phyloP scores from a whole-genome alignment of 805 yeast species.

The Candida pseudoglaebosa region DNA sequence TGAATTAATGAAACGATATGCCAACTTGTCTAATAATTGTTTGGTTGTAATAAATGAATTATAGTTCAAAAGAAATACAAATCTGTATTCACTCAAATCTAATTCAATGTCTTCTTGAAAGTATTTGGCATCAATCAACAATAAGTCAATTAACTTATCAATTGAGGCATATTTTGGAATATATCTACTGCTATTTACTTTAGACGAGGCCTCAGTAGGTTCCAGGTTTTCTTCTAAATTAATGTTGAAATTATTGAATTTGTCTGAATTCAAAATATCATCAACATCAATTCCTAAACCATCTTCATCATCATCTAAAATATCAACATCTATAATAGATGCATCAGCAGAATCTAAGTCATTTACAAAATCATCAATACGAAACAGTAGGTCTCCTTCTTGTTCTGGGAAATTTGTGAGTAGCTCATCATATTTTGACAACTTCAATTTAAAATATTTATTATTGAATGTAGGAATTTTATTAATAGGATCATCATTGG shows the following conservation, averaged over 20 bases:
- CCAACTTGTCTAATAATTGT: conserved; percentile 36
- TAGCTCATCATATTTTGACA: conserved; percentile 33
- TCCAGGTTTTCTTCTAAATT: conserved; percentile 8
- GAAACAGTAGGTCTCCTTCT: conserved; percentile 30
- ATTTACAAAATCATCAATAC: conserved; percentile 32
- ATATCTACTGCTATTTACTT: conserved; percentile 10
- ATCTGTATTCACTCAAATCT: conserved; percentile 38
- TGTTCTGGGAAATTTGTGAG: conserved; percentile 9
- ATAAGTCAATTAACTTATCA: conserved; percentile 72
- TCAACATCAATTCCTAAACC: conserved; percentile 43
- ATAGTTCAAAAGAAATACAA: conserved; percentile 39
- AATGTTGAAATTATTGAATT: conserved; percentile 28
- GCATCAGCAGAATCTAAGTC: conserved; percentile 20
- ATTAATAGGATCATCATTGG: conserved; percentile 15
- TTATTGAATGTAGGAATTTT: conserved; percentile 35
- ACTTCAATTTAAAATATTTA: conserved; percentile 28
- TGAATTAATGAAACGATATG: conserved; percentile 38
- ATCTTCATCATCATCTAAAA: conserved; percentile 33
- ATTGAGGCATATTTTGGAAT: conserved; percentile 54
- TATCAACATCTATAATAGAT: conserved; percentile 23
- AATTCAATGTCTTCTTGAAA: conserved; percentile 38
- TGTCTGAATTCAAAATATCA: conserved; percentile 37
- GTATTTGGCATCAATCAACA: conserved; percentile 67
- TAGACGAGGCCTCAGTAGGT: background rate
- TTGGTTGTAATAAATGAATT: conserved; percentile 37